Conservation (phyloP, 2,329 filamentous ascomycete species). For the Fusarium tjaetaba region DNA sequence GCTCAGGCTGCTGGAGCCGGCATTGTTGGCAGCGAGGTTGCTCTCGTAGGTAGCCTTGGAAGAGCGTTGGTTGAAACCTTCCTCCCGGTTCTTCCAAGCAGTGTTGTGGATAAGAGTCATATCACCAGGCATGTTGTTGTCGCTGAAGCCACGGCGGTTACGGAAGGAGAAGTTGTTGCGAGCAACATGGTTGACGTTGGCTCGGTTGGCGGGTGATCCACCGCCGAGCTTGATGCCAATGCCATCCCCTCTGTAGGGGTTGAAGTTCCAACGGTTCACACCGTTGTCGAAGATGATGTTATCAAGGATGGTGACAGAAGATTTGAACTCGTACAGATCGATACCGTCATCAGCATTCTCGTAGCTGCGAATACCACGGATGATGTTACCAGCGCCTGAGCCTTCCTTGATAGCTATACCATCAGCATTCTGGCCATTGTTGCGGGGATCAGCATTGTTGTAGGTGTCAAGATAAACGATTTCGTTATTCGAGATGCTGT, state of each 20-base stretch:
- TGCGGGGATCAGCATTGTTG: conserved; percentile 55
- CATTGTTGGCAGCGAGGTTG: not conserved
- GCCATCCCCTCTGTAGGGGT: conserved; percentile 54
- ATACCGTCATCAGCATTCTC: conserved; percentile 59
- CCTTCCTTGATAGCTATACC: conserved; percentile 59
- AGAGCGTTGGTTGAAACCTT: not conserved
- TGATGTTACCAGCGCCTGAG: conserved; percentile 55
- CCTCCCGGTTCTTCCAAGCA: not conserved
- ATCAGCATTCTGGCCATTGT: conserved; percentile 60
- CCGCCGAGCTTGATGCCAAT: conserved; percentile 59
- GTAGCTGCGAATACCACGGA: conserved; percentile 56
- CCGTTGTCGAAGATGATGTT: conserved; percentile 57
- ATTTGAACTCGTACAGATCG: conserved; percentile 48
- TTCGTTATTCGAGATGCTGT: conserved; percentile 47
- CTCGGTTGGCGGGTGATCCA: conserved; percentile 37
- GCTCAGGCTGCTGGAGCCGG: not conserved
- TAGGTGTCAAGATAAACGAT: conserved; percentile 54
- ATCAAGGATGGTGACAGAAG: conserved; percentile 51
- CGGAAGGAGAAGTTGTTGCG: conserved; percentile 43
- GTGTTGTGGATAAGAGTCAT: not conserved
- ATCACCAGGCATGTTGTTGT: not conserved
- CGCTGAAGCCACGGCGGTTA: not conserved
- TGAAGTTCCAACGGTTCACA: conserved; percentile 55
- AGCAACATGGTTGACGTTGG: conserved; percentile 52
- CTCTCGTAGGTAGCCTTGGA: not conserved